Base-by-base conservation (phyloP, 352 stramenopile genomes). In the Phytopythium delawarense region DNA sequence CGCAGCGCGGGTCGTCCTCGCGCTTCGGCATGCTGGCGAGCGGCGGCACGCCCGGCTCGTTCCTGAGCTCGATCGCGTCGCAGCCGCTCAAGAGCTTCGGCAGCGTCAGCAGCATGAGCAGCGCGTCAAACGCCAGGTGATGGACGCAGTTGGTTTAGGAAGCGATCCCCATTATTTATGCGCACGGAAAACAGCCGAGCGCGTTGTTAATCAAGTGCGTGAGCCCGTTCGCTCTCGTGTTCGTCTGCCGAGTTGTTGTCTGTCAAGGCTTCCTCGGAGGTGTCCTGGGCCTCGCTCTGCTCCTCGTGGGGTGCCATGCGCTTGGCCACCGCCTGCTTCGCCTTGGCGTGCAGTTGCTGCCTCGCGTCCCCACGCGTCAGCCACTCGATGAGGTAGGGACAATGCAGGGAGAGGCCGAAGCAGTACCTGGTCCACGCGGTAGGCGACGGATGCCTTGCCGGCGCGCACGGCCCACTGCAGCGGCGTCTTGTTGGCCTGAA, bases 391-490 rank as follows among this genome's bases (percentile, higher is more conserved):
- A 32, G 28, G 16, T 30, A 3, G 30, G 21, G 45, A 49, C 44
- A n/a, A 25, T 15, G 44, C n/a, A 12, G 32, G 0, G 20, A n/a
- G n/a, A n/a, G 15, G 35, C 35, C 12, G 35, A 55, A 6, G 61
- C 5, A 21, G 21, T 54, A 83, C 79, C 69, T 92, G 82, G 53
- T 94, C 84, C 23, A 94, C 70, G 30, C 81, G 79, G 62, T 94
- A 91, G 39, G 79, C 75, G 46, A 90, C 67, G 16, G 84, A 89
- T 0, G 82, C 80, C 62, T 91, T 86, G 46, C 84, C 84, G 20
- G 77, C 77, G 16, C 75, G 71, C 7, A 88, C 69, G 1, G 82
- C 84, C 79, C 82, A 94, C 54, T 91, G 81, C 45, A 92, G 62
- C 18, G 84, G 84, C 4, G 82, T 91, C 61, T 85, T 87, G 48